Conservation (phyloP, 257 asterid genomes). For the Solanum piurae region DNA sequence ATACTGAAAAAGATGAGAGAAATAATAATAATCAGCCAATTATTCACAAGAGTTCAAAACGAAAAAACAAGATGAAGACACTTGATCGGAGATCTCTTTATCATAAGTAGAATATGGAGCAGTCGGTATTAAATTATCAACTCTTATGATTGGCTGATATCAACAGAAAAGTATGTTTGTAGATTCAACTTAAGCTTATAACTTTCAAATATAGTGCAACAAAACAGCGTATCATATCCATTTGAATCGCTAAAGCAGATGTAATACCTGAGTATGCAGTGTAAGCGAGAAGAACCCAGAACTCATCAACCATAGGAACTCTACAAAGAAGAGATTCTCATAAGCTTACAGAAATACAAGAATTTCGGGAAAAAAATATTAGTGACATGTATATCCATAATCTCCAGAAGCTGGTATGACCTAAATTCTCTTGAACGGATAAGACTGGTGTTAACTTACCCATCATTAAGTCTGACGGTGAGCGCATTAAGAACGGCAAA, state of each 20-base stretch:
- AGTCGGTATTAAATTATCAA: neutral
- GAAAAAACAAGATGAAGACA: neutral
- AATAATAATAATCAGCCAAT: neutral
- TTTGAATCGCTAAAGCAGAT: neutral
- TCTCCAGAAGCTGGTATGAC: neutral
- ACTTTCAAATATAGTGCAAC: neutral
- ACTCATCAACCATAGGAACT: constrained; percentile 72
- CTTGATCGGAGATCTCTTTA: neutral
- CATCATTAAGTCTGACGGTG: constrained; percentile 71
- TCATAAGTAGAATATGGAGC: neutral
- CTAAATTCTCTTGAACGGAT: neutral
- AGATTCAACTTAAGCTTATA: neutral
- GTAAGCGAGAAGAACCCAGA: constrained; percentile 70
- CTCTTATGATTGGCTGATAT: neutral
- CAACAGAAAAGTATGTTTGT: neutral
- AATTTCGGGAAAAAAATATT: neutral
- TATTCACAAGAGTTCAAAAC: neutral
- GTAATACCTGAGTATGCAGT: constrained; percentile 43
- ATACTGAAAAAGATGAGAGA: constrained; percentile 26
- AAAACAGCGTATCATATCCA: neutral
- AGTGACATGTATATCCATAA: neutral
- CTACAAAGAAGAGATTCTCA: constrained; percentile 30
- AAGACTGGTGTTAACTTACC: constrained; percentile 31
- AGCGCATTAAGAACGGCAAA: constrained; percentile 82
- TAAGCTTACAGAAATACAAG: neutral